Base-by-base conservation (phyloP, 768 basidiomycete genomes). In the Paxillus rubicundulus region DNA sequence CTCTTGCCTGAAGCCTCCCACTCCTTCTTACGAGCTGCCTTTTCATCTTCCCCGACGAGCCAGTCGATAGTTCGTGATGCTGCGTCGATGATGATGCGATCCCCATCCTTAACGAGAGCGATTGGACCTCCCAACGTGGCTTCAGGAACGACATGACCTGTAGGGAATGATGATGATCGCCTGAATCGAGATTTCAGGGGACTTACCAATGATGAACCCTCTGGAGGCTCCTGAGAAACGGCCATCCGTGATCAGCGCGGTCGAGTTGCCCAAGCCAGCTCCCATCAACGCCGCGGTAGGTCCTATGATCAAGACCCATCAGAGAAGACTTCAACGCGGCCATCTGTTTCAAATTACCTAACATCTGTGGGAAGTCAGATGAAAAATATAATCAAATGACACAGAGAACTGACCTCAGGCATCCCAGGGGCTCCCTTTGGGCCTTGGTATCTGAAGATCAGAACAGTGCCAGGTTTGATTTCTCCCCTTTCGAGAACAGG, bases 341-440 rank as follows among this genome's bases (percentile, higher is more conserved):
- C 21, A 34, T 17, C 18, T 13, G 18, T 37, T 47, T 4, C 8
- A 42, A 59, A 47, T 57, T 48, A 77, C 78, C 76, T 52, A 78
- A 57, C 79, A 81, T 80, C 75, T 78, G 48, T 27, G 18, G 13
- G 12, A 51, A 47, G 28, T 45, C 43, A 30, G 3, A 7, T 61
- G 20, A 60, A 45, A 49, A 9, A 10, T 12, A 27, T 17, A 28
- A 28, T 41, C 42, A 49, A 20, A n/a, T 28, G 17, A 40, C 17
- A 24, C 46, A 45, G 40, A 28, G 10, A 14, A 46, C 64, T 34
- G 50, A 82, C 81, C 74, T 94, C 91, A 9, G 92, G 92, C 90
- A 92, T 92, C 20, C 92, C 92, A 24, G 90, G 92, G n/a, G 82
- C 92, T 24, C 92, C 91, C 66, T 89, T 92, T 1, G 92, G 91